Evolutionary conservation across 495 filamentous ascomycete genomes (phyloP).

Genomic region (Hyaloscypha hepaticicola): DNA sequence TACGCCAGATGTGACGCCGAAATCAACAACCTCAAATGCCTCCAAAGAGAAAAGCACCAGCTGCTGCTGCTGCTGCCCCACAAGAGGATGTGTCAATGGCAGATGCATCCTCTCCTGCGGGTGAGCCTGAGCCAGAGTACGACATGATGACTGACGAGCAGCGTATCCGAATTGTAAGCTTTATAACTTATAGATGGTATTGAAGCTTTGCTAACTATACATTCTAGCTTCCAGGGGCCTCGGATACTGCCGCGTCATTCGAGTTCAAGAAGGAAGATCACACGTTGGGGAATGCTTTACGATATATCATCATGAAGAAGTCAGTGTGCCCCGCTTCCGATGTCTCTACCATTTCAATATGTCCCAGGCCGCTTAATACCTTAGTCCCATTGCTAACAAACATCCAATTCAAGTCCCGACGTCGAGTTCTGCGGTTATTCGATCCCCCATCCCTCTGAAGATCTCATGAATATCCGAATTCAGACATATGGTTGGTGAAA

Average conservation of each 20-base stretch:
- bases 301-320: constrained; percentile 99
- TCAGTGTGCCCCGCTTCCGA: constrained; percentile 36
- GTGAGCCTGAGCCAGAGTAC: constrained; percentile 28
- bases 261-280: constrained; percentile 92
- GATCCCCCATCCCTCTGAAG: constrained; percentile 93
- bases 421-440: constrained; percentile 99
- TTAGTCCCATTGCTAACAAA: not conserved
- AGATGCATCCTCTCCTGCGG: constrained; percentile 44
- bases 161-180: constrained; percentile 56
- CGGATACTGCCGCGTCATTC: constrained; percentile 68
- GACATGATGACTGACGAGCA: constrained; percentile 49
- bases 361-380: not conserved
- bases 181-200: not conserved
- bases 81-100: constrained; percentile 55
- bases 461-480: constrained; percentile 94
- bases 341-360: not conserved
- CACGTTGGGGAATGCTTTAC: constrained; percentile 89
- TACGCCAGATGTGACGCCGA: constrained; percentile 12
- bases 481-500: constrained; percentile 80
- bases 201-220: not conserved
- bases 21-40: constrained; percentile 22
- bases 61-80: constrained; percentile 27
- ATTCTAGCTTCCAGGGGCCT: constrained; percentile 65
- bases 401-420: constrained; percentile 54
- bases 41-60: constrained; percentile 21